Evolutionary conservation across 129 eudicot species (phyloP).

Genomic region (Flaveria trinervia): DNA sequence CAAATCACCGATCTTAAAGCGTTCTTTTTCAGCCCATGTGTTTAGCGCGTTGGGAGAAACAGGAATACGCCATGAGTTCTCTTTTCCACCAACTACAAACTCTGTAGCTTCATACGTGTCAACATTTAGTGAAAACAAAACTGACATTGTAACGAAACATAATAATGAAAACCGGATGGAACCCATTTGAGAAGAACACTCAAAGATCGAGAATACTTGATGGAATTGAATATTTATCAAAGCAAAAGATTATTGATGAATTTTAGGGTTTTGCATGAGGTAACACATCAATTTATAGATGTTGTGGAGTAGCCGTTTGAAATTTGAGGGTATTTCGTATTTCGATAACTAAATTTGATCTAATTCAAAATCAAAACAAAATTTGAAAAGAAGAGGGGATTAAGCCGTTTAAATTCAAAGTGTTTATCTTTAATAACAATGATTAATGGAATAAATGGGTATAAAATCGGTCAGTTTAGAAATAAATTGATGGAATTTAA

Average conservation of each 20-base stretch:
- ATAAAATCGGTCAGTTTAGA: constrained; percentile 4
- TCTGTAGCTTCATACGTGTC: constrained; percentile 38
- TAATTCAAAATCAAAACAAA: constrained; percentile 14
- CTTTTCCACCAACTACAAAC: constrained; percentile 40
- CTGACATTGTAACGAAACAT: constrained; percentile 22
- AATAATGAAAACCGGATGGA: not conserved
- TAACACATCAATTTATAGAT: constrained; percentile 25
- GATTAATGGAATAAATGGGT: not conserved
- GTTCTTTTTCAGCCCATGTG: constrained; percentile 49
- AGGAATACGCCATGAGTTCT: constrained; percentile 42
- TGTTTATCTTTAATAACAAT: not conserved
- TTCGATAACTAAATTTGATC: constrained; percentile 11
- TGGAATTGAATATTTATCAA: not conserved
- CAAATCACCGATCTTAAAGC: constrained; percentile 56
- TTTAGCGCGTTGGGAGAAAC: constrained; percentile 34
- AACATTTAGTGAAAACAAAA: constrained; percentile 27
- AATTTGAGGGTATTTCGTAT: constrained; percentile 33
- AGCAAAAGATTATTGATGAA: not conserved
- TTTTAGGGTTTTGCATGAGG: constrained; percentile 28
- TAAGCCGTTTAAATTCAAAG: constrained; percentile 27
- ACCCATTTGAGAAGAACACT: constrained; percentile 20
- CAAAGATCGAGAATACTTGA: not conserved
- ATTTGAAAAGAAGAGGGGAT: not conserved
- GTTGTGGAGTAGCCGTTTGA: constrained; percentile 28
- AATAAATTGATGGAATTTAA: constrained; percentile 1